Percentiles rank a stretch among this genome's conserved stretches.
Evolutionary conservation across 345 rosid genomes (phyloP).

Genomic region (Crucihimalaya himalaica): DNA sequence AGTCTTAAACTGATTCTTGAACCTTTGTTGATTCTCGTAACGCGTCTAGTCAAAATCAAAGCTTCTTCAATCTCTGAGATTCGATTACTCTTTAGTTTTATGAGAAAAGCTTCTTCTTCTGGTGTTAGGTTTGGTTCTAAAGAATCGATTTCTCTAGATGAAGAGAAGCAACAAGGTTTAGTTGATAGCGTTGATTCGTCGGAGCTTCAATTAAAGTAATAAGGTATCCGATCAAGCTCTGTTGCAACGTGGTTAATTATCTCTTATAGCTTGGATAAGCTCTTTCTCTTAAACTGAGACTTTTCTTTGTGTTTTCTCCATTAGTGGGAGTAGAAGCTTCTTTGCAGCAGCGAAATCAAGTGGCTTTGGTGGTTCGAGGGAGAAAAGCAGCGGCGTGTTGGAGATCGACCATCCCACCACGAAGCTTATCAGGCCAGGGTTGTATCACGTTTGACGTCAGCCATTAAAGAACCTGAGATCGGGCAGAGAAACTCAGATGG

Average conservation of each 20-base stretch:
- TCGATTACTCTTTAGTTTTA: slow-evolving; percentile 54
- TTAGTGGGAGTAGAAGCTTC: slow-evolving; percentile 47
- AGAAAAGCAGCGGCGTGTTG: slow-evolving; percentile 98
- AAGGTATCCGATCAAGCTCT: slow-evolving; percentile 47
- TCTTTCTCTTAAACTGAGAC: slow-evolving; percentile 37
- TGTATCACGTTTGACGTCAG: too few species aligned
- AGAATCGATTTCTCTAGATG: slow-evolving; percentile 56
- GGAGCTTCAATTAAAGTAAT: slow-evolving; percentile 52
- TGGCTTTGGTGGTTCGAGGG: slow-evolving; percentile 78
- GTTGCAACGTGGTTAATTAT: slow-evolving; percentile 47
- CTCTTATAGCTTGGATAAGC: slow-evolving; percentile 42
- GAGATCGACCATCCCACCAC: slow-evolving; percentile 98
- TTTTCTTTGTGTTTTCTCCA: slow-evolving; percentile 32
- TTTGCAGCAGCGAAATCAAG: slow-evolving; percentile 53
- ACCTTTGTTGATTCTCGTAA: slow-evolving; percentile 57
- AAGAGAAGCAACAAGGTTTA: slow-evolving; percentile 65
- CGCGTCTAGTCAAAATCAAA: slow-evolving; percentile 49
- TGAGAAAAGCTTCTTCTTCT: slow-evolving; percentile 56
- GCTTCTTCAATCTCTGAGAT: slow-evolving; percentile 69
- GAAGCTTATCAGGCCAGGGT: slow-evolving; percentile 67
- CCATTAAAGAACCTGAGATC: too few species aligned
- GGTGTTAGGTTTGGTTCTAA: slow-evolving; percentile 35
- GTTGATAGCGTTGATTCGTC: slow-evolving; percentile 53
- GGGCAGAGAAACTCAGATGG: too few species aligned
- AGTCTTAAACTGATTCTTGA: slow-evolving; percentile 48